Evolutionary conservation across 78 protist genomes (phyloP), one percentile per base, ranked within the genome.

Genomic region (Speleostelium caveatum): DNA sequence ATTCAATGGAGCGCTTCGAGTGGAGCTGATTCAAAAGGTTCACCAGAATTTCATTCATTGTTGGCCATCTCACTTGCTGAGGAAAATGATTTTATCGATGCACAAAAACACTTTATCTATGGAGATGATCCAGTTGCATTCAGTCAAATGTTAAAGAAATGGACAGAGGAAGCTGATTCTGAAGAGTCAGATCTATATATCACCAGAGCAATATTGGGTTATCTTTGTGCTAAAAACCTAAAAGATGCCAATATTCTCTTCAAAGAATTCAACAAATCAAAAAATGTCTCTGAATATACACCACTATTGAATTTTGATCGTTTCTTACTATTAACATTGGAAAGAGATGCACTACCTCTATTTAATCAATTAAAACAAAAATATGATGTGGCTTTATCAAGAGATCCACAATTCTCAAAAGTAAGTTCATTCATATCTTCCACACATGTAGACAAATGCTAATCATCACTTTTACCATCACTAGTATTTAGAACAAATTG

Each of bases 261-360:
- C 58, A 51, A 51, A 30, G 62, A 38, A 60, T 62, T 39, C 17
- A 41, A 24, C 17, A 30, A 56, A 75, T 2, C 30, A 36, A 67
- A 49, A 35, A 49, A 51, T 21, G 8, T 2, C 19, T 2, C 79
- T 2, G 10, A 55, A 4, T 51, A 32, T 36, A 39, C 94, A 65
- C 94, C 94, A 58, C 38, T 88, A 8, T 22, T 88, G 16, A 88
- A 88, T 35, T 88, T 26, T 67, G 59, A 33, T 38, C 68, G 87
- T 41, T 88, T 42, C 65, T 65, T 88, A 3, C 55, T 88, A 24
- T 53, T 72, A n/a, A 88, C 94, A 42, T 41, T 88, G 1, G 61
- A 74, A 28, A 68, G 94, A 53, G 94, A 88, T 62, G 94, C 94
- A n/a, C 36, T 78, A 51, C 94, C 94, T n/a, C 75, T 88, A 22